phyloP scores from a whole-genome alignment of 148 eudicot genomes.

The Fallopia convolvulus region DNA sequence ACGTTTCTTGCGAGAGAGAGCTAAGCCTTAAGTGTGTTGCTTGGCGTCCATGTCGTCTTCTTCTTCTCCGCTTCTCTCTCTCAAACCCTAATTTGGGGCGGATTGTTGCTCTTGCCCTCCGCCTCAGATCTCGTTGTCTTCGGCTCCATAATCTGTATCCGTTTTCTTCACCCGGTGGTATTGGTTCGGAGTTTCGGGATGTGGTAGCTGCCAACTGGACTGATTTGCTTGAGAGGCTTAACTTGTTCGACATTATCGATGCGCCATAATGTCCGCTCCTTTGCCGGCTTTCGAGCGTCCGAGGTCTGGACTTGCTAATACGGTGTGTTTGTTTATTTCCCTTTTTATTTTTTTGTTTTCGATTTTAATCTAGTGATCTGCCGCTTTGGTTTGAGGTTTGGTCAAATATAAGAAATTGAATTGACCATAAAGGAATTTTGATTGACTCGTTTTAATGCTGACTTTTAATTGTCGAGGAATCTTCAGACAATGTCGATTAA shows the following conservation, averaged over 20 bases:
- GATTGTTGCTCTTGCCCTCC: background rate
- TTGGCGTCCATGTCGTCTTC: slow-evolving; percentile 4
- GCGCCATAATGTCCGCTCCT: slow-evolving; percentile 28
- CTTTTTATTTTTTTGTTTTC: background rate
- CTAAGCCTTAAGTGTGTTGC: background rate
- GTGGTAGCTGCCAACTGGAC: background rate
- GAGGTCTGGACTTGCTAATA: slow-evolving; percentile 24
- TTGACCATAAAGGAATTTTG: slow-evolving; percentile 2
- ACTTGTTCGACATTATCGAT: slow-evolving; percentile 6
- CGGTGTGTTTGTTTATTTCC: slow-evolving; percentile 17
- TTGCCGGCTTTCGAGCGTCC: slow-evolving; percentile 31
- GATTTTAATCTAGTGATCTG: background rate
- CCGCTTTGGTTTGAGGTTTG: background rate
- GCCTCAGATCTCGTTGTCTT: background rate
- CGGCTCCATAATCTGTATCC: background rate
- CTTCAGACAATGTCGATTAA: background rate
- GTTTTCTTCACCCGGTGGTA: background rate
- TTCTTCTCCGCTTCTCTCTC: background rate
- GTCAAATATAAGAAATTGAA: background rate
- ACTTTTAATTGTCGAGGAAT: background rate
- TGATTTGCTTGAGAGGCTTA: slow-evolving; percentile 1
- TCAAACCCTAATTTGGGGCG: slow-evolving; percentile 6
- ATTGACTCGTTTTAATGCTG: background rate
- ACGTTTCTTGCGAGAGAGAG: background rate
- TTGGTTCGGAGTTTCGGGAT: background rate